A percentile compares a stretch with the other conserved stretches of the same genome.
phyloP scores from a whole-genome alignment of 192 early-diverging fungal species.

The Coemansia sp. region DNA sequence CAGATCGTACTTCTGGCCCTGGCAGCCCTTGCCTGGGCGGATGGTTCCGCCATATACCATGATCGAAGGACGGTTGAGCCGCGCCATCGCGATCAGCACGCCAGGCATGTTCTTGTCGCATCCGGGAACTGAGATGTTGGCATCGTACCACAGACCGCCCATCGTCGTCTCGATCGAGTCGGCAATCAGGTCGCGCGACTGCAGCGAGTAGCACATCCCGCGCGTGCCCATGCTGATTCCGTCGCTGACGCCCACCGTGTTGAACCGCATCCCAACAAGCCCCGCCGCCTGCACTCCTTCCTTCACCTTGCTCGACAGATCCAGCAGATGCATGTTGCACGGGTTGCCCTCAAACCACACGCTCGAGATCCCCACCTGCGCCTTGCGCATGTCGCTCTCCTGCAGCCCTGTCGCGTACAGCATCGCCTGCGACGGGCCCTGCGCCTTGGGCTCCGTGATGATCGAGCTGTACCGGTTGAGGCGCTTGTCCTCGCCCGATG shows the following conservation, averaged over 20 bases:
- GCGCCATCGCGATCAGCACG: conserved; percentile 92
- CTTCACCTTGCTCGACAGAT: conserved; percentile 87
- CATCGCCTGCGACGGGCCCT: conserved; percentile 98
- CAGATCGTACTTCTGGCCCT: conserved; percentile 79
- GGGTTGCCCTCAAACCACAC: conserved; percentile 99
- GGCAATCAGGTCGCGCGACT: conserved; percentile 96
- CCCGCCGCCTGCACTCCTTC: conserved; percentile 87
- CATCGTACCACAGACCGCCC: conserved; percentile 98
- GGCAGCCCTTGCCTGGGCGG: conserved; percentile 65
- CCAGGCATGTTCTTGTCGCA: conserved; percentile 99
- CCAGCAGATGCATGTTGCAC: conserved; percentile 98
- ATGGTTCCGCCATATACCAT: conserved; percentile 99
- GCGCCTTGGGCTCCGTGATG: conserved; percentile 92
- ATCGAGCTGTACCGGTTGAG: conserved; percentile 84
- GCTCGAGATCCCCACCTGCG: conserved; percentile 95
- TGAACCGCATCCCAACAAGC: conserved; percentile 94
- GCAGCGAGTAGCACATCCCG: conserved; percentile 97
- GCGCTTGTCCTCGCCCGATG: conserved; percentile 9
- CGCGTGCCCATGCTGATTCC: conserved; percentile 97
- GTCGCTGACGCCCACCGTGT: conserved; percentile 97
- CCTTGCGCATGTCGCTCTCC: conserved; percentile 76
- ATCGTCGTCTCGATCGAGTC: conserved; percentile 99
- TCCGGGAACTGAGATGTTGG: conserved; percentile 95
- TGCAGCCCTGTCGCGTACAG: conserved; percentile 93
- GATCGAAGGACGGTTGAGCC: conserved; percentile 92